Evolutionary conservation across 176 grass and related monocot genomes (phyloP).

Genomic region (Eragrostis nindensis): DNA sequence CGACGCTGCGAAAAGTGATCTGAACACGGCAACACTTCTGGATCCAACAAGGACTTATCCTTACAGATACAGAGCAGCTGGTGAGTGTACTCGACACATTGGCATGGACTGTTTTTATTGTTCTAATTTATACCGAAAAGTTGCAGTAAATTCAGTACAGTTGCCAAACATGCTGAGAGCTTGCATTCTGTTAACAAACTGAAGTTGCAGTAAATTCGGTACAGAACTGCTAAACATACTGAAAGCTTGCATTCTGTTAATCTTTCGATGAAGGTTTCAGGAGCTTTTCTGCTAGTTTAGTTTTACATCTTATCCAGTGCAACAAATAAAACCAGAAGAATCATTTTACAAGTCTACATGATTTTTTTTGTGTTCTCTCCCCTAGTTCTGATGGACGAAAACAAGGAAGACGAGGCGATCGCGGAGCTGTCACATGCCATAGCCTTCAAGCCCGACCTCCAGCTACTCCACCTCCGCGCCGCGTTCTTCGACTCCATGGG

Average conservation of each 20-base stretch:
- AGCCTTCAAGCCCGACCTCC: slow-evolving; percentile 80
- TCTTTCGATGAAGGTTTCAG: no score
- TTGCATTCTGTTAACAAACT: no score
- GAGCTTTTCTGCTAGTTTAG: no score
- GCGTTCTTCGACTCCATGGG: slow-evolving; percentile 86
- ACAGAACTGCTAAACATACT: no score
- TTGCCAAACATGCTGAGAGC: no score
- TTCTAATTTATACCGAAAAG: not conserved
- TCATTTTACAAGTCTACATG: no score
- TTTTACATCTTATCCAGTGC: no score
- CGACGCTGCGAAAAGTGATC: slow-evolving; percentile 79
- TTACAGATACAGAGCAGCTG: slow-evolving; percentile 96
- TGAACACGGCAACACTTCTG: slow-evolving; percentile 68
- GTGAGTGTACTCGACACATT: slow-evolving; percentile 41
- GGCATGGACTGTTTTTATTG: not conserved
- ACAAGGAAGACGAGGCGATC: slow-evolving; percentile 82
- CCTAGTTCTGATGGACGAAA: slow-evolving; percentile 87
- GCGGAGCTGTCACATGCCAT: slow-evolving; percentile 67
- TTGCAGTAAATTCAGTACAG: no score
- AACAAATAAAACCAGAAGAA: no score
- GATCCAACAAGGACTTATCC: slow-evolving; percentile 92
- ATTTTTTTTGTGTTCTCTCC: not conserved
- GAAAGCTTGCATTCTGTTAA: no score
- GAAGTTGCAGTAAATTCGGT: not conserved
- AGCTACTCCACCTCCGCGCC: slow-evolving; percentile 85